These are phyloP conservation scores for Boletus sp. DNA, from an alignment of 768 basidiomycete species.

Conservation along the genomic window DNA sequence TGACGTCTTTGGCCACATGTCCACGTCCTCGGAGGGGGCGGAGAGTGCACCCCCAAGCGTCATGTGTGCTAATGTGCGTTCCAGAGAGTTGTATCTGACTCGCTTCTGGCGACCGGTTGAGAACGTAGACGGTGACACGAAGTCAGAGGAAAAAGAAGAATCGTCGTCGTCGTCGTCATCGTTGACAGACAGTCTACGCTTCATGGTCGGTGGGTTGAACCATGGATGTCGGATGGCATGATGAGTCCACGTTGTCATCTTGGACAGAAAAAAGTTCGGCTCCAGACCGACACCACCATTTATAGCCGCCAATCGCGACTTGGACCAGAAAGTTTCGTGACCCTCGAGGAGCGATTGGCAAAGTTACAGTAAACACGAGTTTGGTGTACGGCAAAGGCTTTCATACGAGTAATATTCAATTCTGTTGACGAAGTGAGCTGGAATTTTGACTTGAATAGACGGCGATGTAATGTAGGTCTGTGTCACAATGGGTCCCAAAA, in stretches of 20 bases:
- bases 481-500: not conserved
- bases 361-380: too few species aligned
- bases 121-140: constrained; percentile 21
- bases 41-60: constrained; percentile 22
- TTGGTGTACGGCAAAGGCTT: not conserved
- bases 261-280: not conserved
- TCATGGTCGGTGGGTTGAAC: constrained; percentile 39
- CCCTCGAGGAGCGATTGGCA: not conserved
- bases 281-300: not conserved
- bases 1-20: constrained; percentile 15
- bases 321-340: constrained; percentile 15
- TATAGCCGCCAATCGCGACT: not conserved
- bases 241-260: constrained; percentile 35
- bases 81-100: constrained; percentile 47
- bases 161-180: constrained; percentile 18
- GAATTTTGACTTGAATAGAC: constrained; percentile 2
- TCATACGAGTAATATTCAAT: not conserved
- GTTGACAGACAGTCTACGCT: constrained; percentile 36
- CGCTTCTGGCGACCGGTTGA: constrained; percentile 51
- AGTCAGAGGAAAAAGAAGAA: constrained; percentile 7
- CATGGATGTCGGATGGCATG: constrained; percentile 43
- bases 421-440: not conserved
- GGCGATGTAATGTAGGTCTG: constrained; percentile 11
- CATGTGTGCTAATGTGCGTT: constrained; percentile 58
- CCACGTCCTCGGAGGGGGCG: constrained; percentile 15